Percentiles rank a stretch among this genome's conserved stretches.
phyloP scores from a whole-genome alignment of 495 filamentous ascomycete species.

The Aspergillus indologenus region DNA sequence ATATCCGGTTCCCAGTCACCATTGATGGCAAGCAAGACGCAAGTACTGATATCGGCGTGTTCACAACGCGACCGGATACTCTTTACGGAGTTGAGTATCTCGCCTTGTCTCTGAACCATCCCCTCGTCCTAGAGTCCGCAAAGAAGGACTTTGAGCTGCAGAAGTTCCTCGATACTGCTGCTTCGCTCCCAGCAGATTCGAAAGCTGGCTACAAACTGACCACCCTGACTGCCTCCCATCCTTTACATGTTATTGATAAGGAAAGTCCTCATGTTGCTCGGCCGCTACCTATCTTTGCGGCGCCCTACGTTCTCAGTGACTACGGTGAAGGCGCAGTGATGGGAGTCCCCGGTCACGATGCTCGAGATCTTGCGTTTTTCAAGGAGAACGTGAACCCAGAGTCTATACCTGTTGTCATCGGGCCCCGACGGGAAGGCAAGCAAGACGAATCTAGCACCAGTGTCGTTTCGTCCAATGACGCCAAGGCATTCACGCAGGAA shows the following conservation, averaged over 20 bases:
- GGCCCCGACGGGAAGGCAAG: slow-evolving; percentile 24
- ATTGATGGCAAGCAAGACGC: slow-evolving; percentile 29
- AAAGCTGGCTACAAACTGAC: slow-evolving; percentile 70
- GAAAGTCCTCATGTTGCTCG: slow-evolving; percentile 47
- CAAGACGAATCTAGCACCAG: slow-evolving; percentile 37
- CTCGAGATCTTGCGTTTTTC: slow-evolving; percentile 76
- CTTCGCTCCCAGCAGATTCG: slow-evolving; percentile 62
- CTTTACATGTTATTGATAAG: slow-evolving; percentile 54
- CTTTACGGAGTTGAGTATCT: slow-evolving; percentile 81
- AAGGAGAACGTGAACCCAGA: slow-evolving; percentile 57
- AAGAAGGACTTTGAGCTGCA: slow-evolving; percentile 57
- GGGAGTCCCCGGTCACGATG: slow-evolving; percentile 86
- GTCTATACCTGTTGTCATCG: slow-evolving; percentile 50
- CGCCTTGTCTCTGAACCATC: slow-evolving; percentile 71
- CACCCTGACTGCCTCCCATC: slow-evolving; percentile 61
- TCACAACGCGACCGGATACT: slow-evolving; percentile 82
- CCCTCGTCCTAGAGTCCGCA: slow-evolving; percentile 61
- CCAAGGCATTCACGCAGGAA: slow-evolving; percentile 42
- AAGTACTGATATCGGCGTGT: slow-evolving; percentile 59
- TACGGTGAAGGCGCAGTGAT: slow-evolving; percentile 90
- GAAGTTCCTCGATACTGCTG: slow-evolving; percentile 62
- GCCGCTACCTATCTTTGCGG: slow-evolving; percentile 71
- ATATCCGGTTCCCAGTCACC: slow-evolving; percentile 63
- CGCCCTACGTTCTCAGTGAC: slow-evolving; percentile 81
- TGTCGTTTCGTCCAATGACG: slow-evolving; percentile 33